These are phyloP conservation scores for Fomes fomentarius DNA, from an alignment of 1,284 basidiomycete genomes.

Conservation along the genomic window DNA sequence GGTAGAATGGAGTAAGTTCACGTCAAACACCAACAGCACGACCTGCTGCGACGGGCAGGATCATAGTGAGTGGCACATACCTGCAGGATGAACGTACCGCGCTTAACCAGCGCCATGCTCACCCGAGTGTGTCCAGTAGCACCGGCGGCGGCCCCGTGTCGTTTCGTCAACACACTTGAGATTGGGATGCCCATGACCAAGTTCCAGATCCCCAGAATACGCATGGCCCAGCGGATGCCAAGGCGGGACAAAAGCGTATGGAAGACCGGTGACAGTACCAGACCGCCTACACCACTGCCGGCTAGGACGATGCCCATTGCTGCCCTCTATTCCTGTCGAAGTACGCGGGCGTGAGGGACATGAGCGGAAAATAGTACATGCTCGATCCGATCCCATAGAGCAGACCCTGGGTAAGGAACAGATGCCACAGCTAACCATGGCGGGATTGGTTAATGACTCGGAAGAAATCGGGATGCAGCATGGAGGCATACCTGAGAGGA, in stretches of 20 bases:
- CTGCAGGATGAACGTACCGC: slow-evolving; percentile 48
- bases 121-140: slow-evolving; percentile 30
- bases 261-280: slow-evolving; percentile 47
- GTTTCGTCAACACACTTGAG: slow-evolving; percentile 37
- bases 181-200: slow-evolving; percentile 42
- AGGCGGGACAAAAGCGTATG: slow-evolving; percentile 40
- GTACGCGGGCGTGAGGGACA: slow-evolving; percentile 46
- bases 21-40: neutral
- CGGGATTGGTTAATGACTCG: neutral
- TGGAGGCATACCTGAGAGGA: slow-evolving; percentile 35
- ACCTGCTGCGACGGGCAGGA: neutral
- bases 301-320: slow-evolving; percentile 49
- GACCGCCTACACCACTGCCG: slow-evolving; percentile 45
- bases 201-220: slow-evolving; percentile 46
- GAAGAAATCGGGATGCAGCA: neutral
- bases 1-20: neutral
- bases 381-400: slow-evolving; percentile 48
- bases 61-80: slow-evolving; percentile 27
- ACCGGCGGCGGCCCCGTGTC: slow-evolving; percentile 29
- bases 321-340: slow-evolving; percentile 47
- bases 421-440: slow-evolving; percentile 43
- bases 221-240: slow-evolving; percentile 41
- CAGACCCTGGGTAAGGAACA: slow-evolving; percentile 46
- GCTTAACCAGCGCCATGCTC: slow-evolving; percentile 40
- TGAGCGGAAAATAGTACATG: slow-evolving; percentile 48